Percentiles rank a stretch among this genome's conserved stretches.
Evolutionary conservation across 2,329 filamentous ascomycete species (phyloP).

Genomic region (Lasiodiplodia gonubiensis): DNA sequence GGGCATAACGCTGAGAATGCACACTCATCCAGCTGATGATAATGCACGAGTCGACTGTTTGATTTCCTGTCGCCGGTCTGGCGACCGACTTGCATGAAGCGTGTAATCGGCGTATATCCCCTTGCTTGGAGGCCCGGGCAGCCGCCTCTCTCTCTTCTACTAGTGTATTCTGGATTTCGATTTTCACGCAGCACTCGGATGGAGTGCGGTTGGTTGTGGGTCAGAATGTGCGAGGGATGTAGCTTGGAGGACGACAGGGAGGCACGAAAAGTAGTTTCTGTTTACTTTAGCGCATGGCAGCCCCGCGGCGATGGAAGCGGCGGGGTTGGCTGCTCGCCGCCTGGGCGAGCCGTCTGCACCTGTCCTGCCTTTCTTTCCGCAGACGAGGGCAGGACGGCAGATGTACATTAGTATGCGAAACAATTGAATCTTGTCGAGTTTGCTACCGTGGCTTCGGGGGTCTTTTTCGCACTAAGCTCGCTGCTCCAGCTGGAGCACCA

Average conservation of each 20-base stretch:
- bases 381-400: background rate
- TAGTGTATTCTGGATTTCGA: constrained; percentile 18
- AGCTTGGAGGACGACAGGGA: background rate
- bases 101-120: constrained; percentile 28
- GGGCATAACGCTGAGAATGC: background rate
- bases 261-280: constrained; percentile 21
- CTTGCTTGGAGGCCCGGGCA: constrained; percentile 15
- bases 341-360: constrained; percentile 9
- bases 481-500: constrained; percentile 13
- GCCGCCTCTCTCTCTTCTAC: constrained; percentile 18
- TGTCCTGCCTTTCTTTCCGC: background rate
- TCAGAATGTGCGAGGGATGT: background rate
- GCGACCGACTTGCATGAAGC: constrained; percentile 24
- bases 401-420: constrained; percentile 25
- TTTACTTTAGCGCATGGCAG: background rate
- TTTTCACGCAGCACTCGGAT: background rate
- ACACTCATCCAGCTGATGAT: background rate
- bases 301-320: constrained; percentile 2
- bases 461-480: constrained; percentile 1
- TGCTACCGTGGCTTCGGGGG: constrained; percentile 15
- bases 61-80: constrained; percentile 6
- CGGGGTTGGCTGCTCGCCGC: constrained; percentile 9
- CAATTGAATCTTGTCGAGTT: constrained; percentile 17
- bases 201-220: background rate
- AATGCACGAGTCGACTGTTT: constrained; percentile 6